Base-by-base conservation (phyloP, 257 asterid genomes). In the Prunella vulgaris region DNA sequence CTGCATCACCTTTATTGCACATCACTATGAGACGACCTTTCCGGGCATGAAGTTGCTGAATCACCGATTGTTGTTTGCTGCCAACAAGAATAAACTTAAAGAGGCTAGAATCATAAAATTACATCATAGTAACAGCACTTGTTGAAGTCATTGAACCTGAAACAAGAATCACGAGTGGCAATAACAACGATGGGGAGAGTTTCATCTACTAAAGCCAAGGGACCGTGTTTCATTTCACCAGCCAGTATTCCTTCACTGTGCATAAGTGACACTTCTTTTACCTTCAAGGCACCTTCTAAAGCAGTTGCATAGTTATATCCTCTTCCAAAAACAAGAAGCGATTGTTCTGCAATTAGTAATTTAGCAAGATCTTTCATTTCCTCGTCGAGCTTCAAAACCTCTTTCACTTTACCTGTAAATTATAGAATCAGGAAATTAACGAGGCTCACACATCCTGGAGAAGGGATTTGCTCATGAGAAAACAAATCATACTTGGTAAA, bases 201-300 rank as follows among this genome's bases (percentile, higher is more conserved):
- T 57, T 93, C 96, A 65, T 93, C 99, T 6, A 93, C 99, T 76
- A 93, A 78, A 78, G 99, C 99, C 83, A 93, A 80, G 24, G 97
- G 99, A 13, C 99, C 99, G 32, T 93, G 99, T 75, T 93, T 93
- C 99, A 93, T 93, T 83, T 93, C 99, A 57, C 99, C 99, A 30
- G 97, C 97, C 73, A 93, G 96, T 79, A 93, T 91, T 68, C 99
- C 99, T 83, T 90, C 97, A 72, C 99, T 93, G 77, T 93, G 99
- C 99, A 93, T 93, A 30, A 93, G 96, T 32, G 99, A 84, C 60
- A 93, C 99, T 86, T 93, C 99, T 82, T 93, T 90, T 60, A 93
- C 99, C 88, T 93, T 93, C 87, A 93, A 66, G 44, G 99, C 99
- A 40, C 99, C 99, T 85, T 93, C 99, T 75, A 93, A 69, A 51